Evolutionary conservation across 176 grass and related monocot genomes (phyloP).

Genomic region (Ensete ventricosum): DNA sequence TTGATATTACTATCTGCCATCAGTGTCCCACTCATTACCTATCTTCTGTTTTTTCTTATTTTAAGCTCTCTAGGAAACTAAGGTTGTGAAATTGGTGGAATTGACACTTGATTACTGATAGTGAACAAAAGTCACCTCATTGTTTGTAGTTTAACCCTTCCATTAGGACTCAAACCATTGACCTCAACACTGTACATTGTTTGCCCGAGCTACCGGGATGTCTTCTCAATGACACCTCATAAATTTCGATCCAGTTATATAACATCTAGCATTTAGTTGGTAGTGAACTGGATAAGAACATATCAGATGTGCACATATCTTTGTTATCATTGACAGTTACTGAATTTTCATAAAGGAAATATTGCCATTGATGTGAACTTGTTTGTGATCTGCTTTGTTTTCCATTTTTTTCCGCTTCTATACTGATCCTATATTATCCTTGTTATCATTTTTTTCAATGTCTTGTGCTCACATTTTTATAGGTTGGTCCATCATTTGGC

Average conservation of each 20-base stretch:
- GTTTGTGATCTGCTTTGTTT: neutral
- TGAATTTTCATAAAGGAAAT: neutral
- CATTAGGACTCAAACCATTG: too few species aligned
- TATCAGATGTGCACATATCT: neutral
- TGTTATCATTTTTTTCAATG: neutral
- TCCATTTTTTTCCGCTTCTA: neutral
- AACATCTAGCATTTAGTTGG: neutral
- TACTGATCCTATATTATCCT: neutral
- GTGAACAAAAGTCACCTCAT: neutral
- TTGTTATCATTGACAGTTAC: neutral
- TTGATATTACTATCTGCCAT: neutral
- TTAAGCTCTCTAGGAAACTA: neutral
- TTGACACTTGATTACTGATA: neutral
- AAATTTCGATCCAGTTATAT: neutral
- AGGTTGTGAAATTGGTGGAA: neutral
- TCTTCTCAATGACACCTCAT: neutral
- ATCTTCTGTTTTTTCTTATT: neutral
- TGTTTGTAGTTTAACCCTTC: too few species aligned
- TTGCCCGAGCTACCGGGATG: too few species aligned
- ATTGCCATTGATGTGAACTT: neutral
- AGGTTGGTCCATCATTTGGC: slow-evolving; percentile 48
- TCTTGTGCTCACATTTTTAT: slow-evolving; percentile 9
- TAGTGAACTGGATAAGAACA: neutral
- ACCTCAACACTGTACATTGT: too few species aligned
- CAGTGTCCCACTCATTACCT: neutral